phyloP scores from a whole-genome alignment of 2,329 filamentous ascomycete species.

The Xenoacremonium recifei region DNA sequence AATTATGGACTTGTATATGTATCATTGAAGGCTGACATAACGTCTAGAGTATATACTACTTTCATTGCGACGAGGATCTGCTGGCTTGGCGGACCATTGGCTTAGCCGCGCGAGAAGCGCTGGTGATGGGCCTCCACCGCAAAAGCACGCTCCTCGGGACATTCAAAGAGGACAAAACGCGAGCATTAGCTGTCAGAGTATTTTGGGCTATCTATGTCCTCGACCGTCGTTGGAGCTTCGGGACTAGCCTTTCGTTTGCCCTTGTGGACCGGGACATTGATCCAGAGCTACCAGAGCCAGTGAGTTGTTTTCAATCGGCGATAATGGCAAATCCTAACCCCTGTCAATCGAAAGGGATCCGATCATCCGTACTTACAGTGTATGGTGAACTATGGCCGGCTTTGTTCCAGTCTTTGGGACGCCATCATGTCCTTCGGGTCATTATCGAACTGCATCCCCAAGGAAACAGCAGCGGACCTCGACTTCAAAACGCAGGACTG shows the following conservation, averaged over 20 bases:
- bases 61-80: constrained; percentile 48
- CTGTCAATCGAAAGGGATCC: constrained; percentile 22
- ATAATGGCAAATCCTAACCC: neutral
- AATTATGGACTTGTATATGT: neutral
- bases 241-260: constrained; percentile 48
- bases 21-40: neutral
- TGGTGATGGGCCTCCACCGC: constrained; percentile 49
- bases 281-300: constrained; percentile 44
- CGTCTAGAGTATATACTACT: constrained; percentile 38
- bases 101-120: constrained; percentile 42
- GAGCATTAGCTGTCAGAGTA: constrained; percentile 33
- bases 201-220: constrained; percentile 54
- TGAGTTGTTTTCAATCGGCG: constrained; percentile 9
- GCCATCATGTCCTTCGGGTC: constrained; percentile 38
- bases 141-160: constrained; percentile 41
- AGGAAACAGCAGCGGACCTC: constrained; percentile 38
- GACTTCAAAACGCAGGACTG: constrained; percentile 44
- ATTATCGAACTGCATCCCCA: constrained; percentile 31
- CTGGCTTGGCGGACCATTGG: constrained; percentile 48
- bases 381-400: constrained; percentile 46
- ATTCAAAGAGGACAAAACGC: constrained; percentile 30
- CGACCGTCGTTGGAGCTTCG: constrained; percentile 51
- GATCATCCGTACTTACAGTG: constrained; percentile 42
- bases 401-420: constrained; percentile 47
- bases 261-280: constrained; percentile 50